A percentile compares a stretch with the other conserved stretches of the same genome.
Conservation (phyloP, 306 rosid genomes). For the Vigna reflexopilosa region DNA sequence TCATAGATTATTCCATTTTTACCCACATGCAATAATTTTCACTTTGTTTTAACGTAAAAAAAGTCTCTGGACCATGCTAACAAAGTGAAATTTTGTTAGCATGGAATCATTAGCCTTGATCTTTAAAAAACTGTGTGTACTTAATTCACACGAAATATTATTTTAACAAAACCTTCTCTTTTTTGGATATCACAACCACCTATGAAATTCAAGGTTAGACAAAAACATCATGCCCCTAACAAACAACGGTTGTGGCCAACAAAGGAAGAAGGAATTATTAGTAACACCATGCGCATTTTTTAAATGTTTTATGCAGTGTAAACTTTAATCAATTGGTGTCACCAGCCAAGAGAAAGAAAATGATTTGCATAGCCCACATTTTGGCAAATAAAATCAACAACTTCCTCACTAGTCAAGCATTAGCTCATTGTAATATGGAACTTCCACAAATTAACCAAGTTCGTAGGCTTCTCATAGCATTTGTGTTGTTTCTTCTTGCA, state of each 20-base stretch:
- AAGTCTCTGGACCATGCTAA: neutral
- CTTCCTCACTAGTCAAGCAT: slow-evolving; percentile 38
- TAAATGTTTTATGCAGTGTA: slow-evolving; percentile 26
- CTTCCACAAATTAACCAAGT: slow-evolving; percentile 40
- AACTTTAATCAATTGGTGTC: slow-evolving; percentile 53
- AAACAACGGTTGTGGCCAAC: slow-evolving; percentile 52
- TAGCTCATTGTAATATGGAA: slow-evolving; percentile 46
- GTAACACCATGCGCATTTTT: slow-evolving; percentile 59
- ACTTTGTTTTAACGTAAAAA: slow-evolving; percentile 5
- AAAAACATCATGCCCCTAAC: slow-evolving; percentile 47
- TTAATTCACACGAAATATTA: neutral
- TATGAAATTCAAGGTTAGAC: slow-evolving; percentile 38
- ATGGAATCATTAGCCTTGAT: neutral
- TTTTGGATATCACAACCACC: slow-evolving; percentile 5
- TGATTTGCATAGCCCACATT: slow-evolving; percentile 42
- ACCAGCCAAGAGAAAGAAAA: slow-evolving; percentile 42
- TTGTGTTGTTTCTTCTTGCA: slow-evolving; percentile 48
- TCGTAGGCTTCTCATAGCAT: slow-evolving; percentile 42
- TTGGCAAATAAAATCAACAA: slow-evolving; percentile 48
- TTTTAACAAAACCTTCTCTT: slow-evolving; percentile 12
- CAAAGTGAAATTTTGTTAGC: neutral
- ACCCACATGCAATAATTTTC: slow-evolving; percentile 33
- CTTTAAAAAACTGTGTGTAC: neutral
- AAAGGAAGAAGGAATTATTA: slow-evolving; percentile 55
- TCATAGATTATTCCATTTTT: slow-evolving; percentile 13